phyloP scores from a whole-genome alignment of 1,284 basidiomycete species.

The Rhodotorula sp. region DNA sequence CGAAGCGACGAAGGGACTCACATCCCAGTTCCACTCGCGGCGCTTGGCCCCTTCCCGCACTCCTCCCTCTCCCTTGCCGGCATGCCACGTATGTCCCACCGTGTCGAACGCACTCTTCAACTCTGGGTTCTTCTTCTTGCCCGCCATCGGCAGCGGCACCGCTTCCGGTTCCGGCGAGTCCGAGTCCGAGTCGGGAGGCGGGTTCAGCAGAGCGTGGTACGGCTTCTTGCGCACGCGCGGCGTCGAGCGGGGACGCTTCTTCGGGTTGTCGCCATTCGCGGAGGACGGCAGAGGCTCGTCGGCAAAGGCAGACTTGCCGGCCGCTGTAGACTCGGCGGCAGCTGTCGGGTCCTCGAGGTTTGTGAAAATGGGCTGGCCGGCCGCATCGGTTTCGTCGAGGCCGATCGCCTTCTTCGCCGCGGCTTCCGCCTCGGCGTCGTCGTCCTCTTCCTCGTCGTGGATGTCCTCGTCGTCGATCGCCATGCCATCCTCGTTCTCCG shows the following conservation, averaged over 20 bases:
- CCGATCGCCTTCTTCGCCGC: constrained; percentile 31
- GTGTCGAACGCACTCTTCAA: constrained; percentile 28
- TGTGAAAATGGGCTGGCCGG: constrained; percentile 22
- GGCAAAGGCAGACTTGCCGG: constrained; percentile 1
- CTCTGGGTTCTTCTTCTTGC: constrained; percentile 33
- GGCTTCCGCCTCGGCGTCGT: constrained; percentile 29
- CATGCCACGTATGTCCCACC: constrained; percentile 42
- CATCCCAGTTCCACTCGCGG: constrained; percentile 42
- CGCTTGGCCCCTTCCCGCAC: constrained; percentile 39
- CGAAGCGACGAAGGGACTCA: not conserved
- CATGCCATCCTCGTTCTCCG: constrained; percentile 18
- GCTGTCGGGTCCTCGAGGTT: not conserved
- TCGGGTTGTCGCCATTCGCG: not conserved
- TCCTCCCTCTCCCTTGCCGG: constrained; percentile 42
- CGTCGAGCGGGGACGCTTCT: constrained; percentile 32
- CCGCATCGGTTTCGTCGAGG: constrained; percentile 24
- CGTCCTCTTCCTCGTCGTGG: constrained; percentile 28
- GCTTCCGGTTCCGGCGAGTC: constrained; percentile 24
- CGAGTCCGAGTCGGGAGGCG: constrained; percentile 17
- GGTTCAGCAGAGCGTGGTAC: constrained; percentile 33
- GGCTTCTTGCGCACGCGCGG: constrained; percentile 35
- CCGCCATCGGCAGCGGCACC: constrained; percentile 31
- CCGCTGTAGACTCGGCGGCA: not conserved
- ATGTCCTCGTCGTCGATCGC: constrained; percentile 26
- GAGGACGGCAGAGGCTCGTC: constrained; percentile 9